Conservation (phyloP, 257 asterid genomes). For the Nicotiana tabacum region DNA sequence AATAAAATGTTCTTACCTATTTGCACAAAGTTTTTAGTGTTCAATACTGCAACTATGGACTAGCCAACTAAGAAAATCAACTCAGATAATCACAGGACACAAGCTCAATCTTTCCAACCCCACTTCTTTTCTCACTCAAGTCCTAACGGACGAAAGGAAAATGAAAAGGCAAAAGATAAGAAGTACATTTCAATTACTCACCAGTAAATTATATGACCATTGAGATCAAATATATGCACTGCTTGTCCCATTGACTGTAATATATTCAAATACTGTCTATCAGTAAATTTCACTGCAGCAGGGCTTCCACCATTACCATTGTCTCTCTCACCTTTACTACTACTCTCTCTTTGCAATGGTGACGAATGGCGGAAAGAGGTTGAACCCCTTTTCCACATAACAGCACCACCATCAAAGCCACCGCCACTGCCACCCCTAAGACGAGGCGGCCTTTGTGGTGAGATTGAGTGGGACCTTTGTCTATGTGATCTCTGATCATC, state of each 20-base stretch:
- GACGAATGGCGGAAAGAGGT: conserved; percentile 66
- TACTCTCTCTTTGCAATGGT: conserved; percentile 80
- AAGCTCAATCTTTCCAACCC: neutral
- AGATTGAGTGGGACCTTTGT: conserved; percentile 79
- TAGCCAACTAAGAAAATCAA: neutral
- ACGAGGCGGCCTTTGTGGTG: conserved; percentile 65
- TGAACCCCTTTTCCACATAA: conserved; percentile 64
- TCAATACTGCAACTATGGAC: neutral
- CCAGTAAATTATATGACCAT: conserved; percentile 76
- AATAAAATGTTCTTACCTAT: neutral
- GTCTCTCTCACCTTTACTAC: conserved; percentile 19
- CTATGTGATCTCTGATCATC: conserved; percentile 16
- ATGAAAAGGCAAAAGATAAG: neutral
- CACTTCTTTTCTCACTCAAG: neutral
- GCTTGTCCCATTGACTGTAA: conserved; percentile 93
- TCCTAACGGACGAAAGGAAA: neutral
- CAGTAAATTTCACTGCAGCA: conserved; percentile 56
- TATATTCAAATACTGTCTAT: conserved; percentile 70
- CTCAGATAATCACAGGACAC: neutral
- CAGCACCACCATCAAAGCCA: conserved; percentile 32
- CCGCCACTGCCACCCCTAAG: conserved; percentile 7
- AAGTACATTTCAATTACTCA: conserved; percentile 29
- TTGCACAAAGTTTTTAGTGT: neutral
- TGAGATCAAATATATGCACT: conserved; percentile 64
- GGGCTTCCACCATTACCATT: conserved; percentile 27